Base-by-base conservation (phyloP, 257 asterid genomes). In the Mentha longifolia region DNA sequence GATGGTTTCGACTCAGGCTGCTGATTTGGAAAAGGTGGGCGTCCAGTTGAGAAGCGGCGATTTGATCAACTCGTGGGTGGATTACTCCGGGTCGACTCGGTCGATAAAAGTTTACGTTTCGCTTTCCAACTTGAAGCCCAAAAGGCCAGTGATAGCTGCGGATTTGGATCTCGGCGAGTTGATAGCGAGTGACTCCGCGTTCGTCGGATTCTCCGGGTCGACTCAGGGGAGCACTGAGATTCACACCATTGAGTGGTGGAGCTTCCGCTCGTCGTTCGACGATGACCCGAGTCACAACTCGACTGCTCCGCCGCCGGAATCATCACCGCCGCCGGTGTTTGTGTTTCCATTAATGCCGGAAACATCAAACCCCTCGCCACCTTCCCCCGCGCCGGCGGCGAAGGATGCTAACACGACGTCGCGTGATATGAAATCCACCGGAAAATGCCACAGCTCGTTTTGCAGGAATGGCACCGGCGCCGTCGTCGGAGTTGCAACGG, bases 171-270 rank as follows among this genome's bases (percentile, higher is more conserved):
- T 92, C 54, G 67, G 60, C 15, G 85, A 82, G 41, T 81, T 77
- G 39, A 22, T 78, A 7, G 69, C 72, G 12, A 77, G 77, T 28
- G 96, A 88, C 67, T 81, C 82, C 50, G 77, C 83, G 79, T 92
- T 82, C 20, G 92, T 92, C 47, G 98, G 98, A 12, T 86, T 92
- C 73, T 72, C 92, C 43, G 98, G 91, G 77, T 89, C 98, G 22
- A 92, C 98, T 74, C 98, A 92, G 83, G 98, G 96, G 67, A 92
- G 98, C 59, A 92, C 98, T 2, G 98, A 92, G 78, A 78, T 80
- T 33, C 98, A 92, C 77, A 77, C 83, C 60, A 79, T 92, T 25
- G 89, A 84, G 55, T 89, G 95, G 96, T 92, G 98, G 98, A 92
- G 94, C 65, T 92, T 92, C 72, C 78, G 65, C 63, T 89, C 98